Evolutionary conservation across 257 asterid species (phyloP).

Genomic region (Oldenlandia corymbosa): DNA sequence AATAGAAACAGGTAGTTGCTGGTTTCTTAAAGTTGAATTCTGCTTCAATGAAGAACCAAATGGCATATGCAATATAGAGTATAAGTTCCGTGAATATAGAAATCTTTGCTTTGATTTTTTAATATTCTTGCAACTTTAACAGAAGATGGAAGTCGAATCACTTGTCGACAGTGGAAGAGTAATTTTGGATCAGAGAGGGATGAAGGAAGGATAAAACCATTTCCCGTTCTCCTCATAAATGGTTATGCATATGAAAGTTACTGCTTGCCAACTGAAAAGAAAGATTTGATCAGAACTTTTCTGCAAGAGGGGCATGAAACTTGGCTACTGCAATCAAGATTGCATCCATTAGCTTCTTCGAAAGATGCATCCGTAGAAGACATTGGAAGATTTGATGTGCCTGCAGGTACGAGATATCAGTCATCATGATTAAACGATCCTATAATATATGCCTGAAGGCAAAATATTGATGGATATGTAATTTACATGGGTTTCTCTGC

Average conservation of each 20-base stretch:
- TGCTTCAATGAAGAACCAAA: no score
- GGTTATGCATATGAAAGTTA: slow-evolving; percentile 53
- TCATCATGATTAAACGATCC: no score
- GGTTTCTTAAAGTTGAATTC: neutral
- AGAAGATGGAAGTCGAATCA: slow-evolving; percentile 37
- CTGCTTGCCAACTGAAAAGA: slow-evolving; percentile 45
- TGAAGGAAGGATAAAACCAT: slow-evolving; percentile 12
- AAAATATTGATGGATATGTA: no score
- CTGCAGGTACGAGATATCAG: slow-evolving; percentile 34
- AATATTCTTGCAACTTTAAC: slow-evolving; percentile 11
- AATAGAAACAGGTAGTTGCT: slow-evolving; percentile 36
- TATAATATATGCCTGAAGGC: no score
- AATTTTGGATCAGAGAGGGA: slow-evolving; percentile 10
- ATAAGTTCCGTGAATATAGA: neutral
- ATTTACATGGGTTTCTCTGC: no score
- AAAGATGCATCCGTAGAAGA: slow-evolving; percentile 36
- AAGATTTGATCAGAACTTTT: slow-evolving; percentile 50
- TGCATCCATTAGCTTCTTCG: slow-evolving; percentile 31
- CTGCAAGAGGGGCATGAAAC: slow-evolving; percentile 41
- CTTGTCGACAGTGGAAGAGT: slow-evolving; percentile 40
- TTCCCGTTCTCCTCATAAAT: slow-evolving; percentile 42
- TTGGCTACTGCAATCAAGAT: slow-evolving; percentile 40
- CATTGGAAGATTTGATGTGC: slow-evolving; percentile 44
- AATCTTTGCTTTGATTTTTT: neutral
- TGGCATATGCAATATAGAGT: neutral